Evolutionary conservation across 257 asterid species (phyloP), one percentile per base, ranked within the genome.

Genomic region (Fraxinus anomala): DNA sequence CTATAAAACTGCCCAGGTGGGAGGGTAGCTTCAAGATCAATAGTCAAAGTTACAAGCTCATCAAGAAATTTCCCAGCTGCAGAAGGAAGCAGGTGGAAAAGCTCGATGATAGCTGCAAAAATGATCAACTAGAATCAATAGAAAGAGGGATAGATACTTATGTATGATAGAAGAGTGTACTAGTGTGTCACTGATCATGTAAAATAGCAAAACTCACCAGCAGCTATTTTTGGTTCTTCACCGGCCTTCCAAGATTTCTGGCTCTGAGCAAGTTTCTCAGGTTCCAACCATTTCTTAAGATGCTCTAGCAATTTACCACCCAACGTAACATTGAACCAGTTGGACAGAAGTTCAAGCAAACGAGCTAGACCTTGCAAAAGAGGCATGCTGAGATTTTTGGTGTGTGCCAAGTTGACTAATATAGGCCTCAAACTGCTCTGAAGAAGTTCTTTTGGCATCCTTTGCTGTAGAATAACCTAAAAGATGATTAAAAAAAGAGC

Each of bases 231-330:
- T 69, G 99, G 99, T 81, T 96, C 99, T 87, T 96, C 99, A 33
- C 99, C 99, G 85, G 99, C 94, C 89, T 96, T 96, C 99, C 99
- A 96, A 21, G 97, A 82, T 87, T 96, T 96, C 88, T 92, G 99
- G 78, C 92, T 85, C 89, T 73, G 91, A 17, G 96, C 98, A 73
- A 96, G 97, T 82, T 96, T 96, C 75, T 96, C 99, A 79, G 99
- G 99, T 84, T 96, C 99, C 89, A 96, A 87, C 99, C 99, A 96
- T 88, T 96, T 96, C 86, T 87, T 93, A 59, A 96, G 98, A 88
- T 96, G 99, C 87, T 96, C 99, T 88, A 96, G 86, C 89, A 96
- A 84, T 85, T 96, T 96, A 73, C 98, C 98, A 80, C 99, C 99
- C 83, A 96, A 87, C 81, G 99, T 96, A 77, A 96, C 97, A 87